phyloP scores from a whole-genome alignment of 1,284 basidiomycete genomes.

The Tylopilus orsonianus region DNA sequence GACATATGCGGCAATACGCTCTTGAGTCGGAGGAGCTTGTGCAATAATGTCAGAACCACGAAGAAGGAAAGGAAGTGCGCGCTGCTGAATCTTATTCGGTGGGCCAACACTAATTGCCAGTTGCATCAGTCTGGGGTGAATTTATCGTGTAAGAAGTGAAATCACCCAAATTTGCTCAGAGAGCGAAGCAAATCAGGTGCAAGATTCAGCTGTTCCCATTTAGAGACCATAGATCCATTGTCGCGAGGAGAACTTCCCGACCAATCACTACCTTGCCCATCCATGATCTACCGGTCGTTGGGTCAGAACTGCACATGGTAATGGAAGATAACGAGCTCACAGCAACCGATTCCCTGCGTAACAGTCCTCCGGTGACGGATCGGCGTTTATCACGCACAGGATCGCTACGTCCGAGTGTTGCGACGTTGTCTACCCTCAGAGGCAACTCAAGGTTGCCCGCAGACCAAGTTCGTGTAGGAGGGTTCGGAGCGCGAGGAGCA shows the following conservation, averaged over 20 bases:
- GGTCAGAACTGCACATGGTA: conserved; percentile 13
- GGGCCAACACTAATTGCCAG: conserved; percentile 75
- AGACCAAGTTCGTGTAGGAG: conserved; percentile 79
- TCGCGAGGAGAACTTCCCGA: conserved; percentile 60
- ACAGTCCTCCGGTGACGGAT: conserved; percentile 59
- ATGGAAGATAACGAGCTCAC: conserved; percentile 45
- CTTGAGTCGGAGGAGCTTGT: conserved; percentile 97
- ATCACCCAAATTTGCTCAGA: conserved; percentile 89
- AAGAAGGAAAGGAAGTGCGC: conserved; percentile 92
- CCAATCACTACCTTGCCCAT: conserved; percentile 53
- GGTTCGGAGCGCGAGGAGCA: conserved; percentile 58
- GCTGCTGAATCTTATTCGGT: conserved; percentile 98
- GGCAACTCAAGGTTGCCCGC: conserved; percentile 74
- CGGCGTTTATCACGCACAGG: conserved; percentile 67
- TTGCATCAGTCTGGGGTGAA: conserved; percentile 14
- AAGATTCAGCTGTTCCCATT: conserved; percentile 93
- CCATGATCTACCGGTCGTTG: conserved; percentile 42
- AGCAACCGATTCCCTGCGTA: conserved; percentile 73
- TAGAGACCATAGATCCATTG: conserved; percentile 83
- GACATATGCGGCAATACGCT: conserved; percentile 95
- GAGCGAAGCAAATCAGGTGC: conserved; percentile 87
- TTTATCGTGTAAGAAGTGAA: conserved; percentile 29
- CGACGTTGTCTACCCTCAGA: conserved; percentile 48
- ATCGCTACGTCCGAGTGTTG: conserved; percentile 30
- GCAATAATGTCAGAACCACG: conserved; percentile 96